Base-by-base conservation (phyloP, 345 rosid species). In the Hypericum perforatum region DNA sequence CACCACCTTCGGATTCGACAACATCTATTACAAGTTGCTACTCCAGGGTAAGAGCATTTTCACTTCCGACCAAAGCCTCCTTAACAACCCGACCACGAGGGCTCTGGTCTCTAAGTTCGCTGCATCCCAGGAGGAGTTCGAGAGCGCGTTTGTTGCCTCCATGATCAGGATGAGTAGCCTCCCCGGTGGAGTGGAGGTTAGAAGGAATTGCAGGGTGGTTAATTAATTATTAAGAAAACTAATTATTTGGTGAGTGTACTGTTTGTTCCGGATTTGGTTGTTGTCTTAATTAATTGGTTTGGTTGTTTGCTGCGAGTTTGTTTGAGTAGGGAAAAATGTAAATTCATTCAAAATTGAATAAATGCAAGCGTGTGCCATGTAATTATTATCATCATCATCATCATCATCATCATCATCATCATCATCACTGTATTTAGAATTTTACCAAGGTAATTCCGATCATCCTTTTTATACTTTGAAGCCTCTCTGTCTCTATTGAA, bases 151-250 rank as follows among this genome's bases (percentile, higher is more conserved):
- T 56, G 81, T 75, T n/a, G 54, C 70, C 56, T 82, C 90, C 13
- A 86, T 90, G 95, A 73, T 84, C 67, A 86, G 76, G 82, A 86
- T 86, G 94, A 80, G 89, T 61, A 77, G 89, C 65, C 66, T 90
- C 56, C 11, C 49, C 0, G 86, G 94, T 13, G 97, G 94, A 5
- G 68, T 78, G 52, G 94, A 84, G 72, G 81, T 90, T 52, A 86
- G 97, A 63, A 80, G 62, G 11, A 67, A 84, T 16, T 90, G 97
- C 49, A 80, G 68, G 60, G 76, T 58, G 12, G 78, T 75, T 59
- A 65, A 63, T 56, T 65, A 22, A 61, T 16, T 4, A 7, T 46
- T 46, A 13, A 13, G 15, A 10, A 10, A 7, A 13, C 22, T 46
- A 46, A 46, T 9, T 45, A 45, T 12, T 46, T 46, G 48, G 48